phyloP scores from a whole-genome alignment of 495 filamentous ascomycete species.

The Penicillium roqueforti region DNA sequence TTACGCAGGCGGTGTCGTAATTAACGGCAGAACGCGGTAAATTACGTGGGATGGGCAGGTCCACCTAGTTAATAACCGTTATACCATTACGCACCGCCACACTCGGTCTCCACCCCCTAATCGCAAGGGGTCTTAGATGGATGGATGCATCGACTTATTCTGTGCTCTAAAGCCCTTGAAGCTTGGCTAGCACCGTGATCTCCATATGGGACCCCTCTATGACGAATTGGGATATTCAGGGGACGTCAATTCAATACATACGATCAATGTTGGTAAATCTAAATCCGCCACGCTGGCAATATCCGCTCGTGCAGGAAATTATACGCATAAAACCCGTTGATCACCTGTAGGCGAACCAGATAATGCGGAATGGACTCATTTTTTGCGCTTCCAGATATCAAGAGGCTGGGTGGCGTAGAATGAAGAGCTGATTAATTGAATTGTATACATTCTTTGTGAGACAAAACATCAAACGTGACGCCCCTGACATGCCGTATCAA shows the following conservation, averaged over 20 bases:
- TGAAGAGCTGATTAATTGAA: not conserved
- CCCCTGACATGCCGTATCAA: not conserved
- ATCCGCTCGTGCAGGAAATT: conserved; percentile 5
- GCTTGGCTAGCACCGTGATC: not conserved
- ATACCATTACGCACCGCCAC: conserved; percentile 29
- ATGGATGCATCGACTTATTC: conserved; percentile 1
- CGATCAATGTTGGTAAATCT: not conserved
- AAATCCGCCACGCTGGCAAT: conserved; percentile 5
- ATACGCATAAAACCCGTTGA: not conserved
- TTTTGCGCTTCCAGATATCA: not conserved
- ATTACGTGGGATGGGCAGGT: not conserved
- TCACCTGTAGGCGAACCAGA: not conserved
- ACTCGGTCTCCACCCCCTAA: conserved; percentile 20
- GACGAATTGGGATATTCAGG: not conserved
- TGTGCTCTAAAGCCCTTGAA: not conserved
- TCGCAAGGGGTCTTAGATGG: conserved; percentile 18
- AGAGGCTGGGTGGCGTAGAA: not conserved
- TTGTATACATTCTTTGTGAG: not conserved
- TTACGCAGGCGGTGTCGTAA: conserved; percentile 17
- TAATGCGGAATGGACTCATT: not conserved
- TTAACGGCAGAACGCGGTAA: conserved; percentile 4
- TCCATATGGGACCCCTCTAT: not conserved
- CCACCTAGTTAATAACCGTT: conserved; percentile 5
- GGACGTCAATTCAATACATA: not conserved
- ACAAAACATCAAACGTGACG: not conserved